phyloP scores from a whole-genome alignment of 768 basidiomycete species.

The Tulasnella sp. region DNA sequence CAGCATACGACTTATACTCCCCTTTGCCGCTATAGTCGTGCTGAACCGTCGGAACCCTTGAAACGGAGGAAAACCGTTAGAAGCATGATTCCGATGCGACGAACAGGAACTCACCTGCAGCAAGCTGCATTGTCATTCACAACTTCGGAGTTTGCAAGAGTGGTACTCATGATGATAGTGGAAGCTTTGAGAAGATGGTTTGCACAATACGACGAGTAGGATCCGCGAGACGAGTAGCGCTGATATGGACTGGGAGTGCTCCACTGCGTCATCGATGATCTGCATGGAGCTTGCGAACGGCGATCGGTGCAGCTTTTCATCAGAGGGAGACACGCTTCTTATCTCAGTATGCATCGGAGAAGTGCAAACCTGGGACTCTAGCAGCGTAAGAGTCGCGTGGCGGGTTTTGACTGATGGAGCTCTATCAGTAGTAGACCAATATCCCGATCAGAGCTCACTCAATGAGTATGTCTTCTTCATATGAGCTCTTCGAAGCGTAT shows the following conservation, averaged over 20 bases:
- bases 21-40: conserved; percentile 45
- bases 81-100: background rate
- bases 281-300: background rate
- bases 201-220: background rate
- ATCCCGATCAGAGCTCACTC: too few relatives aligned
- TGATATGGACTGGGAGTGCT: background rate
- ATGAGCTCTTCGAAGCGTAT: too few relatives aligned
- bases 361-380: background rate
- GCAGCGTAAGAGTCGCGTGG: too few relatives aligned
- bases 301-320: background rate
- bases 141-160: background rate
- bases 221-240: background rate
- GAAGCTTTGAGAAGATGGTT: background rate
- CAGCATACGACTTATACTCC: conserved; percentile 34
- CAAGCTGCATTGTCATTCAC: background rate
- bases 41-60: conserved; percentile 38
- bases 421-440: too few relatives aligned
- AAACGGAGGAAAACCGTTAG: background rate
- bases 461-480: too few relatives aligned
- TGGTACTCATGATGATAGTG: background rate
- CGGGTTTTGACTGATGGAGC: too few relatives aligned
- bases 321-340: background rate
- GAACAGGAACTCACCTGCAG: background rate
- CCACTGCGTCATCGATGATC: background rate
- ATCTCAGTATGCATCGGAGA: background rate